Conservation (phyloP, 2,329 filamentous ascomycete genomes). For the Lecanoromycetidae sp. region DNA sequence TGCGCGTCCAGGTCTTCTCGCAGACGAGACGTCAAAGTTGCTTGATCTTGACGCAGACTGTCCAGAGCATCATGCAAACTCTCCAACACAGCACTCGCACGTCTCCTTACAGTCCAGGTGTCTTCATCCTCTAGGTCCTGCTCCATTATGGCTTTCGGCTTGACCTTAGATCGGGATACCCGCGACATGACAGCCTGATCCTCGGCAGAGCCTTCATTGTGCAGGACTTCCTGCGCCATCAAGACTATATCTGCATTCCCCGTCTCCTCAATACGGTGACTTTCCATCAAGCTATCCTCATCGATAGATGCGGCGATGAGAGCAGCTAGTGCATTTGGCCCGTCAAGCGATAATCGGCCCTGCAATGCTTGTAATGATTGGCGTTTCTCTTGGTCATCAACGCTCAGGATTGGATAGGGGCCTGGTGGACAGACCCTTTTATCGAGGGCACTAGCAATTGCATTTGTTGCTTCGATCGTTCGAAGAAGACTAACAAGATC, state of each 20-base stretch:
- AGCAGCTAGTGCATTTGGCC: conserved; percentile 55
- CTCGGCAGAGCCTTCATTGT: conserved; percentile 49
- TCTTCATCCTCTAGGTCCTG: conserved; percentile 35
- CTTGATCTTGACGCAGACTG: conserved; percentile 48
- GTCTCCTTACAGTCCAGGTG: conserved; percentile 51
- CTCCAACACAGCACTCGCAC: conserved; percentile 54
- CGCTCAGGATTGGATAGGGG: background rate
- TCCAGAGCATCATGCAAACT: conserved; percentile 58
- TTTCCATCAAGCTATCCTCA: conserved; percentile 74
- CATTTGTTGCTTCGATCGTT: conserved; percentile 63
- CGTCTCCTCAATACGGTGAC: conserved; percentile 64
- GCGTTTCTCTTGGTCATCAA: conserved; percentile 21
- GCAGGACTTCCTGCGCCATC: conserved; percentile 60
- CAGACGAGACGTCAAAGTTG: conserved; percentile 47
- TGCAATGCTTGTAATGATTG: conserved; percentile 9
- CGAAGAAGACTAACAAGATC: conserved; percentile 73
- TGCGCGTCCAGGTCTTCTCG: conserved; percentile 48
- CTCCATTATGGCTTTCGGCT: conserved; percentile 21
- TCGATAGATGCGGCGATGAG: conserved; percentile 72
- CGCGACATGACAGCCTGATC: conserved; percentile 48
- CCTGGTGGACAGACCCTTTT: background rate
- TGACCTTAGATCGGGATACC: conserved; percentile 25
- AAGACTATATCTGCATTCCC: conserved; percentile 58
- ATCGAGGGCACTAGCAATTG: conserved; percentile 43
- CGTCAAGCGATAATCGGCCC: conserved; percentile 52